Conservation (phyloP, 2,329 filamentous ascomycete species). For the Colletotrichum tamarilloi region DNA sequence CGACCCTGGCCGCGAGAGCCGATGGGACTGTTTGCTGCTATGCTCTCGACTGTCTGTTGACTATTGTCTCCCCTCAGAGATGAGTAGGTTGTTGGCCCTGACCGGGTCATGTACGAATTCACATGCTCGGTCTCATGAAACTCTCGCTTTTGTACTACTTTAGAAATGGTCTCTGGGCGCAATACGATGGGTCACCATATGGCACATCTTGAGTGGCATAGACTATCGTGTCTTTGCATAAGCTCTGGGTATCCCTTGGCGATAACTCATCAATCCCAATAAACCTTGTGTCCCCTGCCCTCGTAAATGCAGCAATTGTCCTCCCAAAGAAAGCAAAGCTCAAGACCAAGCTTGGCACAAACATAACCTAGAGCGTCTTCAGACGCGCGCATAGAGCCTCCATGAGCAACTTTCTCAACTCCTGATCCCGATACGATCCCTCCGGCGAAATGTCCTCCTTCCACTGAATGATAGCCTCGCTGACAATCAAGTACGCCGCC, state of each 20-base stretch:
- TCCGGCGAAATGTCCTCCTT: not conserved
- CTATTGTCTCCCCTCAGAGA: not conserved
- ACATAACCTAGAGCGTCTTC: not conserved
- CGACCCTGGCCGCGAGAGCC: not conserved
- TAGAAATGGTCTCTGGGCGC: no score
- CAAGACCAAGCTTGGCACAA: not conserved
- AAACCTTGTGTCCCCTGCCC: not conserved
- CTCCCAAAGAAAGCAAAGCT: not conserved
- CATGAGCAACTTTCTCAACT: not conserved
- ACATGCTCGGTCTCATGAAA: not conserved
- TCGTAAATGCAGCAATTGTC: no score
- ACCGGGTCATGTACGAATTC: not conserved
- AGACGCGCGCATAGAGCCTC: not conserved
- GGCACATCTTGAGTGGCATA: not conserved
- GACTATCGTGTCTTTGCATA: not conserved
- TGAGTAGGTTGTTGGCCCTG: not conserved
- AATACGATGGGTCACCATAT: not conserved
- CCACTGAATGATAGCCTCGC: conserved; percentile 3
- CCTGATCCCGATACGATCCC: not conserved
- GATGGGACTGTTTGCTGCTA: not conserved
- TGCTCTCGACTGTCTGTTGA: not conserved
- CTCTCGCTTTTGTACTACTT: not conserved
- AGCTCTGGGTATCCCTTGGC: not conserved
- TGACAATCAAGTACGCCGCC: not conserved
- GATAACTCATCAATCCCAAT: not conserved